Base-by-base conservation (phyloP, 2,329 filamentous ascomycete genomes). In the Thielaviopsis ethacetica region DNA sequence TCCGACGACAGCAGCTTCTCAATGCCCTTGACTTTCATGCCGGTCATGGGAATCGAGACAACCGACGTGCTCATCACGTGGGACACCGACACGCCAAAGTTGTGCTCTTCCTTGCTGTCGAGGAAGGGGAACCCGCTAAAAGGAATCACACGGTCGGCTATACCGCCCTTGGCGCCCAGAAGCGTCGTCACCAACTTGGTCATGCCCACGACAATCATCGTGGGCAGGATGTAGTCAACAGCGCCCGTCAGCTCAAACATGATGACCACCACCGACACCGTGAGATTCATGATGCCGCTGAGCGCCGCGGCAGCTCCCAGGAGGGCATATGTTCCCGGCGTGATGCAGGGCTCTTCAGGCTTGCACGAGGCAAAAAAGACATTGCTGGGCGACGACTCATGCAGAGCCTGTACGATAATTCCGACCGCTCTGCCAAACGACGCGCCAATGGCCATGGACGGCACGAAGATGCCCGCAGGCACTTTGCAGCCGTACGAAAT, bases 221-320 rank as follows among this genome's bases (percentile, higher is more conserved):
- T 97, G 0, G 93, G 93, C 27, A 98, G 75, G 63, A 98, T 97
- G 68, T 98, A 98, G 1, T 91, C 95, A 62, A 97, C 74, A 6
- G 93, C 93, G n/a, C 93, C 93, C 0, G 93, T 98, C 54, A 98
- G 79, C 71, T 98, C 93, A 67, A 97, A 97, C 93, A 98, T 97
- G 70, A 98, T 98, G 66, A 98, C 93, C 1, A 96, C 91, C 10
- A 98, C 90, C 0, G 91, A 94, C 17, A 98, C 84, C 0, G 91
- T 96, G 63, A 98, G 87, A 70, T 97, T 93, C 91, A 97, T 98
- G 67, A 97, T 96, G 10, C 93, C 93, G 69, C 87, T 91, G 24
- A 98, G 76, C 0, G 93, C 88, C 1, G 93, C 91, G 0, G 84
- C 93, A 5, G 93, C 93, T 50, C 93, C 93, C 0, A 98, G 77